A percentile compares a stretch with the other conserved stretches of the same genome.
Conservation (phyloP, 345 rosid genomes). For the Eucalyptus curtisii region DNA sequence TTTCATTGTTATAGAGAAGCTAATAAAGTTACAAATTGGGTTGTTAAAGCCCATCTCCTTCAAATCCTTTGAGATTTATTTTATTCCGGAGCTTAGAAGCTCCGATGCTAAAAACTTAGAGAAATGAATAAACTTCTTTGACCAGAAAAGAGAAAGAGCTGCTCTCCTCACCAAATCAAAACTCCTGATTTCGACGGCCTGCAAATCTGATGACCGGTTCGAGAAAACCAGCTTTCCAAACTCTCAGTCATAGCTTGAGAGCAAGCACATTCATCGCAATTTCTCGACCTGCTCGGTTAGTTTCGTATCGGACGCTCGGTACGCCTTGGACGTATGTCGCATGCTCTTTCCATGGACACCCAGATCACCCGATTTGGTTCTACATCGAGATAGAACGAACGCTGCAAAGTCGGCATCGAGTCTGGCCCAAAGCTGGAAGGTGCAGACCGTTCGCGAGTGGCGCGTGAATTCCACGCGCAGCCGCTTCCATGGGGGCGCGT, state of each 20-base stretch:
- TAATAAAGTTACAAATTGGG: rapidly evolving
- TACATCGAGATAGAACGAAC: not conserved
- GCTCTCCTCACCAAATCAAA: not conserved
- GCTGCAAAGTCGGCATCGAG: not conserved
- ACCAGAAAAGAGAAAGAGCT: not conserved
- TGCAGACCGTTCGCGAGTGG: not conserved
- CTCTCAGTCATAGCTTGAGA: not conserved
- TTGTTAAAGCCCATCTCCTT: not conserved
- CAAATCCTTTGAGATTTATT: rapidly evolving
- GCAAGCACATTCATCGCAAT: not conserved
- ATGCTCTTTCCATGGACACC: not conserved
- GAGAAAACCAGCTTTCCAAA: not conserved
- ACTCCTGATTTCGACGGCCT: not conserved
- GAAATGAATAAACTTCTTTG: too few relatives aligned
- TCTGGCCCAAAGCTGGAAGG: not conserved
- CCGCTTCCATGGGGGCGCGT: not conserved
- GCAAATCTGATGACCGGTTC: not conserved
- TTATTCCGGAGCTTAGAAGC: rapidly evolving
- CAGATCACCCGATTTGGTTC: rapidly evolving
- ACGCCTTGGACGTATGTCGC: not conserved
- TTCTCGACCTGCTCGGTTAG: not conserved
- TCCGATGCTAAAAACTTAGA: not conserved
- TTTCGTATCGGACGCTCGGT: not conserved
- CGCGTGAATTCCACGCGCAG: too few relatives aligned
- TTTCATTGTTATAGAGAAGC: rapidly evolving